Conservation (phyloP, 345 rosid species). For the Psidium guajava region DNA sequence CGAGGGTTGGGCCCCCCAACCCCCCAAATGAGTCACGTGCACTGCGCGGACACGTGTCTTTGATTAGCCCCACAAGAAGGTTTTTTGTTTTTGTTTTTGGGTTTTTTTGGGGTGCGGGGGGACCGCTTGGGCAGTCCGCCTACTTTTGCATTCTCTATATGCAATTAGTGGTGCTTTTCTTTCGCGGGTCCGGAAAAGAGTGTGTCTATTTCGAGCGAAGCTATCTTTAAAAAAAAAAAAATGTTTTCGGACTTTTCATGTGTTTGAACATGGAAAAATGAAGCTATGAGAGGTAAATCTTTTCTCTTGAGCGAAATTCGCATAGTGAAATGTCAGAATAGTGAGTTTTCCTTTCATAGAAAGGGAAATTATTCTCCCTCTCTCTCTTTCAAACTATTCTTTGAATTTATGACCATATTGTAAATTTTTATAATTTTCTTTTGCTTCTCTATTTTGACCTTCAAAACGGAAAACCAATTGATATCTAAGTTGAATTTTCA, state of each 20-base stretch:
- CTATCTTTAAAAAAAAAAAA: too few species aligned
- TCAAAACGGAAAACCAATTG: background rate
- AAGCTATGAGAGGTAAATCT: background rate
- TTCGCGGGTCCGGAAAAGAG: background rate
- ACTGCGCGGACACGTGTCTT: background rate
- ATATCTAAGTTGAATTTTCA: background rate
- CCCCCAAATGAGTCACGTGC: background rate
- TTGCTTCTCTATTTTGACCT: background rate
- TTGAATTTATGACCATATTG: background rate
- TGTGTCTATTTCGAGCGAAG: accelerated
- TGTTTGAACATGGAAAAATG: accelerated
- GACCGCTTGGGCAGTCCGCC: too few species aligned
- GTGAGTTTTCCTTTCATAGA: too few species aligned
- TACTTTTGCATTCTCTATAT: background rate
- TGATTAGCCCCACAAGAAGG: background rate
- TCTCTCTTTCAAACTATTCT: too few species aligned
- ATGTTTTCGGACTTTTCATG: accelerated
- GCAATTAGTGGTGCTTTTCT: background rate
- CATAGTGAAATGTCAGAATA: too few species aligned
- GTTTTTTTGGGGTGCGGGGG: too few species aligned
- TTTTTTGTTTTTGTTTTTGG: too few species aligned
- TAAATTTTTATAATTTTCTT: background rate
- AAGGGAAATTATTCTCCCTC: too few species aligned
- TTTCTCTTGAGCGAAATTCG: accelerated
- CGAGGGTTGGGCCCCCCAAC: background rate